Evolutionary conservation across 2,329 filamentous ascomycete genomes (phyloP), one percentile per base, ranked within the genome.

Genomic region (Ustilaginoidea virens): DNA sequence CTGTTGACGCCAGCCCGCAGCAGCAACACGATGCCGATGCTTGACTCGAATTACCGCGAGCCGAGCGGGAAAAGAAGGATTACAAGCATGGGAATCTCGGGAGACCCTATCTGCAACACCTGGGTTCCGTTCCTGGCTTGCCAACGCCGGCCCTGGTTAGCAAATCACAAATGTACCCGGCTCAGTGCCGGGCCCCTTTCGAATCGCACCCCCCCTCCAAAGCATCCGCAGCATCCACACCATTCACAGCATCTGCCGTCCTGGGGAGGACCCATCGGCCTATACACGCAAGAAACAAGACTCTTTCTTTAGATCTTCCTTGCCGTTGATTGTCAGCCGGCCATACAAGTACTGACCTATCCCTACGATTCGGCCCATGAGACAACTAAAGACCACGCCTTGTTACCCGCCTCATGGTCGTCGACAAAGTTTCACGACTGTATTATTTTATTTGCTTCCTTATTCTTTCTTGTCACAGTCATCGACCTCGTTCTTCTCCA

Each of bases 141-240:
- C 49, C 44, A 48, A 48, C 48, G 43, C 48, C 43, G 41, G 42
- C 44, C 46, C 47, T 43, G 40, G 41, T 47, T 44, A 38, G 28
- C 33, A 35, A 20, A 30, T 23, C 25, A 21, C 36, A 34, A 38
- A 33, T 10, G 8, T 32, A 28, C 49, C 52, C 52, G 45, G 50
- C 45, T 55, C 56, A 62, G 51, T 64, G 55, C 62, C 60, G 60
- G 56, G 49, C 48, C 43, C 51, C 55, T 54, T 57, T 52, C 53
- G 23, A 49, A 49, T 59, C 53, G 55, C 54, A 56, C 54, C 48
- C 54, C 59, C 56, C 57, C 60, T 20, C 19, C 19, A 7, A 7
- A 20, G 19, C 19, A 20, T 7, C 19, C 19, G 7, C 11, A 20
- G 17, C 18, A 28, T 30, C 28, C 22, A 30, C 27, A 24, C 22